Conservation (phyloP, 306 rosid genomes). For the Quercus suber region DNA sequence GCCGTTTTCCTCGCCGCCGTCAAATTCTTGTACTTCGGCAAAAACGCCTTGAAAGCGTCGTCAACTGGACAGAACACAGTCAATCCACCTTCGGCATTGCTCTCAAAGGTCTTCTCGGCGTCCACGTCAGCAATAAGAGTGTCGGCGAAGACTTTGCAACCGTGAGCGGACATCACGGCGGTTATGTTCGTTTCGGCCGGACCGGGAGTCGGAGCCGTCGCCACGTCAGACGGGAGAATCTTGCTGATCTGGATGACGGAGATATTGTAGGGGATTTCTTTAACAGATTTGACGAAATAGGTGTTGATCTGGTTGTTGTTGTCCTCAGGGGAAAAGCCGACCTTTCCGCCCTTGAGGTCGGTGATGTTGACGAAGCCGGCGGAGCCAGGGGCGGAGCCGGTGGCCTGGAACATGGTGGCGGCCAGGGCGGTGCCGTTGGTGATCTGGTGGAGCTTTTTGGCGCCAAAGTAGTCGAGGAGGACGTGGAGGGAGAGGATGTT, state of each 20-base stretch:
- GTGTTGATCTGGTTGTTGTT: conserved; percentile 53
- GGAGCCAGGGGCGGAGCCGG: conserved; percentile 76
- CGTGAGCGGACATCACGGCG: conserved; percentile 57
- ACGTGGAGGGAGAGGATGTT: conserved; percentile 91
- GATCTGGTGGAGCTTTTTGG: conserved; percentile 98
- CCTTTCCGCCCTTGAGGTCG: conserved; percentile 74
- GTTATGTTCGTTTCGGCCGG: conserved; percentile 64
- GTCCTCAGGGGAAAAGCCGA: conserved; percentile 64
- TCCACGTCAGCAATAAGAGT: conserved; percentile 35
- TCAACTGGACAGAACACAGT: conserved; percentile 80
- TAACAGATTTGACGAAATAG: conserved; percentile 59
- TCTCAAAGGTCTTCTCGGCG: conserved; percentile 39
- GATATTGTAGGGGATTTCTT: conserved; percentile 72
- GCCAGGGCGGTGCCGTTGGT: conserved; percentile 84
- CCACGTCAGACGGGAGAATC: conserved; percentile 56
- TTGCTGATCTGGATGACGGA: conserved; percentile 77
- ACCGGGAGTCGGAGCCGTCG: conserved; percentile 71
- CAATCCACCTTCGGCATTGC: conserved; percentile 51
- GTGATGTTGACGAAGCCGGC: conserved; percentile 90
- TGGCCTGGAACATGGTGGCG: conserved; percentile 85
- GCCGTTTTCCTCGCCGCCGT: conserved; percentile 48
- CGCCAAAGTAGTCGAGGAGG: conserved; percentile 84
- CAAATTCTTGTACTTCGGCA: conserved; percentile 69
- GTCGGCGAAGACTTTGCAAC: conserved; percentile 72
- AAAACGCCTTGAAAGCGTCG: conserved; percentile 55